phyloP scores from a whole-genome alignment of 495 filamentous ascomycete species.

The Trichodelitschia bisporula region DNA sequence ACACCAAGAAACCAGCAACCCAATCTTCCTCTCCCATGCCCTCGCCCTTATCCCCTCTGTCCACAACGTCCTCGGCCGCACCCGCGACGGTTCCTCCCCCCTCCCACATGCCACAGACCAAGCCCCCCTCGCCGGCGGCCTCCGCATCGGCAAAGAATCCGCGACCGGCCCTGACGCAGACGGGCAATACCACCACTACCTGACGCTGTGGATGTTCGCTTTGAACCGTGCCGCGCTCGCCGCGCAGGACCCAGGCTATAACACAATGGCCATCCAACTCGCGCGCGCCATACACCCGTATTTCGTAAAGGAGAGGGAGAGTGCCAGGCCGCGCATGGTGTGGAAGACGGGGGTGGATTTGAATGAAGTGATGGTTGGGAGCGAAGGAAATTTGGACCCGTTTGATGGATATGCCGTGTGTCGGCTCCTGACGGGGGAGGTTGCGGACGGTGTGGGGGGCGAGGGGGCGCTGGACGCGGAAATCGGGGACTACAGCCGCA shows the following conservation, averaged over 20 bases:
- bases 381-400: conserved; percentile 36
- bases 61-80: conserved; percentile 30
- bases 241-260: conserved; percentile 21
- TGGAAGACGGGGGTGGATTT: conserved; percentile 39
- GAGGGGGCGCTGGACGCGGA: conserved; percentile 22
- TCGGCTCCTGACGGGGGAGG: conserved; percentile 25
- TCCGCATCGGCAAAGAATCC: conserved; percentile 36
- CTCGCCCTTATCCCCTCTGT: conserved; percentile 25
- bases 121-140: conserved; percentile 31
- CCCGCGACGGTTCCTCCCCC: conserved; percentile 22
- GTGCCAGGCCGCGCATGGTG: conserved; percentile 23
- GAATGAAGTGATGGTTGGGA: conserved; percentile 22
- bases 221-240: conserved; percentile 33
- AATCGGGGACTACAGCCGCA: conserved; percentile 30
- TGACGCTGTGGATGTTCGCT: conserved; percentile 50
- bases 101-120: conserved; percentile 28
- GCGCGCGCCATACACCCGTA: conserved; percentile 36
- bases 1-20: conserved; percentile 18
- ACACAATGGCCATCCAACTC: conserved; percentile 28
- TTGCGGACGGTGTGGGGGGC: conserved; percentile 5
- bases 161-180: conserved; percentile 29
- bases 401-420: conserved; percentile 34
- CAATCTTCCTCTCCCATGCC: conserved; percentile 28
- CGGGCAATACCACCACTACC: conserved; percentile 44
- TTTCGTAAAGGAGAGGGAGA: conserved; percentile 17